These are phyloP conservation scores for Leishmania martiniquensis DNA, from an alignment of 208 protist genomes.

Conservation along the genomic window DNA sequence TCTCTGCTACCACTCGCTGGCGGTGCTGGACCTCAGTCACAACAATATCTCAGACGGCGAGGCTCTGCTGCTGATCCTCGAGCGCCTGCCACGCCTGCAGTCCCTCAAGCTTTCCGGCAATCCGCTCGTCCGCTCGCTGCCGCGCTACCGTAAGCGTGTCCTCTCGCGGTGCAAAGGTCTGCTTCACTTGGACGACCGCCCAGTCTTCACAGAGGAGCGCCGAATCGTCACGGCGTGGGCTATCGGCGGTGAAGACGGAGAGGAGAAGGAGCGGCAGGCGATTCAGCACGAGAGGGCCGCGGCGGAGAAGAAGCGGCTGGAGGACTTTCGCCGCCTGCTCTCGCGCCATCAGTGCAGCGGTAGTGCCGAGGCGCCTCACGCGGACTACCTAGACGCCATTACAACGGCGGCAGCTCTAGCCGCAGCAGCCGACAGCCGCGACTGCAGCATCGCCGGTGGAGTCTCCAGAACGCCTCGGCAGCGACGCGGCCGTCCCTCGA, in stretches of 20 bases:
- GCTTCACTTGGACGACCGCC: conserved; percentile 92
- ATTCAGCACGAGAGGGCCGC: conserved; percentile 45
- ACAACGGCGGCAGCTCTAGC: conserved; percentile 26
- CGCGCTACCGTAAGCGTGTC: conserved; percentile 88
- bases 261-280: conserved; percentile 51
- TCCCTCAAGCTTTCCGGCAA: conserved; percentile 93
- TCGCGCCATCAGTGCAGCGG: conserved; percentile 16
- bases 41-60: conserved; percentile 89
- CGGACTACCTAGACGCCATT: conserved; percentile 32
- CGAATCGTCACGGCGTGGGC: conserved; percentile 88
- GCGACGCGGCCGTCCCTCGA: conserved; percentile 2
- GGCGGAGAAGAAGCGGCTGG: conserved; percentile 72
- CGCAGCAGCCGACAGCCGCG: not conserved
- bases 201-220: conserved; percentile 90
- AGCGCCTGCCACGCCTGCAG: conserved; percentile 69
- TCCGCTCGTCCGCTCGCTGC: conserved; percentile 77
- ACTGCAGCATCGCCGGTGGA: not conserved
- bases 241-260: conserved; percentile 73
- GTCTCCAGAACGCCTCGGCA: not conserved
- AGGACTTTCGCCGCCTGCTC: conserved; percentile 80
- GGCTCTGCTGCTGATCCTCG: conserved; percentile 84
- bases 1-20: conserved; percentile 70
- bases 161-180: conserved; percentile 69
- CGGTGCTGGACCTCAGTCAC: conserved; percentile 90
- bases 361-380: conserved; percentile 3